Evolutionary conservation across 192 early-diverging fungal species (phyloP), one percentile per base, ranked within the genome.

Genomic region (Dissophora ornata): DNA sequence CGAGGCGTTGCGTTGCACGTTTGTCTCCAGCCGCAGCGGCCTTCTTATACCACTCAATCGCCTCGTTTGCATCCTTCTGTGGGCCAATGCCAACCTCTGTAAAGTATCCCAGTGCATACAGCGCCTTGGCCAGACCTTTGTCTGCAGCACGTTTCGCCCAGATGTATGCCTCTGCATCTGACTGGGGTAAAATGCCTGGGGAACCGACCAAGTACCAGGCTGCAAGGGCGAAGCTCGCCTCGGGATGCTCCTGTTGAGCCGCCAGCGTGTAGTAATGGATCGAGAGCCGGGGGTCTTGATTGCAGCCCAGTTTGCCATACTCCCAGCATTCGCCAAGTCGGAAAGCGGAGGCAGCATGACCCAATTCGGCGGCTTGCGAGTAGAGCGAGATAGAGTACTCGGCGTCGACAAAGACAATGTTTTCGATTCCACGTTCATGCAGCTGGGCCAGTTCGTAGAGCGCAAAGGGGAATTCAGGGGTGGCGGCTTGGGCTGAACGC

Each of bases 201-300:
- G 80, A 80, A 1, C 89, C 89, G 2, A 89, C 88, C n/a, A 90
- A 57, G 67, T 90, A 90, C 89, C 89, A 90, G 29, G 87, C 85
- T 1, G 88, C 83, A 18, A 90, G 53, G 5, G 85, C 88, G 67
- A 90, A 87, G 40, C 85, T 84, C 25, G 88, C 84, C 52, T 90
- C 89, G 6, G 82, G 80, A 60, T 90, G 86, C 25, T 87, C 85
- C 57, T 87, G 81, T 61, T 88, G 82, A 4, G 89, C 88, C 1
- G 88, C 89, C 50, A 86, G 71, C 18, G 85, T 88, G 60, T 89
- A 90, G 50, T 83, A 91, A 53, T 87, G 85, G 36, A 85, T 80
- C 0, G 84, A 83, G 15, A 85, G 62, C 15, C 82, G 83, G 11
- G 88, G 75, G 42, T 89, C 88, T 34, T 71, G 79, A 21, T 78